These are phyloP conservation scores for Eucalyptus sp. DNA, from an alignment of 345 rosid species.

Conservation along the genomic window DNA sequence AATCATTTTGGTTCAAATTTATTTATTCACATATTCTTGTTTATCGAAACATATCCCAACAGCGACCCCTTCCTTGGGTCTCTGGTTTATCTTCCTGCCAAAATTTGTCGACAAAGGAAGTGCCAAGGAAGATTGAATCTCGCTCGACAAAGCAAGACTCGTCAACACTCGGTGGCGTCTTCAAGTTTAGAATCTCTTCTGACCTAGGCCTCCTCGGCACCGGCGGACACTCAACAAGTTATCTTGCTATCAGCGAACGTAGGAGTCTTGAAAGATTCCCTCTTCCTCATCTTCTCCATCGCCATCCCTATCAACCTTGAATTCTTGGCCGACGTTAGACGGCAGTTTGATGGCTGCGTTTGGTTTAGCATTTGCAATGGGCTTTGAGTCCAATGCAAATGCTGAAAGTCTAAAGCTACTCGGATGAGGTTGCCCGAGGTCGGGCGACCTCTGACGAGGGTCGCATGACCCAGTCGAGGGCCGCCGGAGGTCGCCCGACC, in stretches of 20 bases:
- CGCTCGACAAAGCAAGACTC: constrained; percentile 40
- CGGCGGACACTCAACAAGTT: constrained; percentile 26
- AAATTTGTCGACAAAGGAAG: constrained; percentile 34
- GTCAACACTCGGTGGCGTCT: constrained; percentile 4
- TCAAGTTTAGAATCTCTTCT: not conserved
- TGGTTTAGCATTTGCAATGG: too few species aligned
- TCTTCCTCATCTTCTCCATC: not conserved
- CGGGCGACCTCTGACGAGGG: too few species aligned
- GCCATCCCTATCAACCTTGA: not conserved
- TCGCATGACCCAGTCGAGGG: too few species aligned
- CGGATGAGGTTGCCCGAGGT: too few species aligned
- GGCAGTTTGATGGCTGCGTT: not conserved
- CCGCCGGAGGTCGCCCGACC: too few species aligned
- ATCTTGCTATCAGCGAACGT: constrained; percentile 29
- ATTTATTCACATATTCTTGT: too few species aligned
- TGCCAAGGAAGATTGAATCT: constrained; percentile 50
- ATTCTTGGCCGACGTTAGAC: not conserved
- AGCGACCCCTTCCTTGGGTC: constrained; percentile 19
- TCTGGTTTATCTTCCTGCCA: constrained; percentile 37
- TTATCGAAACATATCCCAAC: too few species aligned
- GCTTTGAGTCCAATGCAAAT: too few species aligned
- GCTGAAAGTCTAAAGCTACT: too few species aligned
- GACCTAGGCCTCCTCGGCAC: constrained; percentile 61
- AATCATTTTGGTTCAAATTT: too few species aligned
- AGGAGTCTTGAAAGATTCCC: constrained; percentile 48